Evolutionary conservation across 2,329 filamentous ascomycete species (phyloP), one percentile per base, ranked within the genome.

Genomic region (Tolypocladium pustulatum): DNA sequence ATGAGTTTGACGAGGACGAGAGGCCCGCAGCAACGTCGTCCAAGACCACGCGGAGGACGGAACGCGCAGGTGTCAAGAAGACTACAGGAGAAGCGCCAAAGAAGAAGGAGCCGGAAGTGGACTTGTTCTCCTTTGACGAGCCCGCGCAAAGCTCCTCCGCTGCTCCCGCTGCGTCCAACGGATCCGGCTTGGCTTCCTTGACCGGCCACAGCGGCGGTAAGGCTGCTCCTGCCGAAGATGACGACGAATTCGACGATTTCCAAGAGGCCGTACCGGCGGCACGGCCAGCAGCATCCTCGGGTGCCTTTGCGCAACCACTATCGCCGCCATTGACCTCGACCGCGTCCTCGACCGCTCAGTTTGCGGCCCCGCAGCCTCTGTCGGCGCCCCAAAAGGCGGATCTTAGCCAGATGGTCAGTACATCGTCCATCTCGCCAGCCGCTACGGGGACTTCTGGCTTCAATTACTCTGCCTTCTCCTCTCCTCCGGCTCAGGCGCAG

Each of bases 191-290:
- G 55, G 76, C 77, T 52, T 73, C 78, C 20, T 69, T 85, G 55
- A 60, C 67, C 34, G 65, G 66, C 43, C 61, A 64, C 56, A 65
- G 62, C 17, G 49, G 49, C 57, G 57, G 57, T 56, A 61, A 61
- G 37, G 63, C 60, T 1, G 63, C 63, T 22, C 54, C 74, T 20
- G 73, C 74, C 36, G 77, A 78, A 49, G 85, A 84, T 62, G 93
- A 97, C 63, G 92, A 96, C 65, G 94, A 97, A 63, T 97, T 97
- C 68, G 94, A 97, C 69, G 94, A 99, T 69, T 97, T 97, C 79
- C 91, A 96, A 73, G 96, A 91, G 25, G 93, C 93, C 17, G 78
- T 88, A 3, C 83, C 87, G 4, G 76, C 84, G 32, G 68, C 78
- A 17, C 73, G 73, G n/a, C 70, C 79, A 13, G 71, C 78, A 22